Evolutionary conservation across 371 early-diverging fungal species (phyloP), one percentile per base, ranked within the genome.

Genomic region (Syncephalastrum sp.): DNA sequence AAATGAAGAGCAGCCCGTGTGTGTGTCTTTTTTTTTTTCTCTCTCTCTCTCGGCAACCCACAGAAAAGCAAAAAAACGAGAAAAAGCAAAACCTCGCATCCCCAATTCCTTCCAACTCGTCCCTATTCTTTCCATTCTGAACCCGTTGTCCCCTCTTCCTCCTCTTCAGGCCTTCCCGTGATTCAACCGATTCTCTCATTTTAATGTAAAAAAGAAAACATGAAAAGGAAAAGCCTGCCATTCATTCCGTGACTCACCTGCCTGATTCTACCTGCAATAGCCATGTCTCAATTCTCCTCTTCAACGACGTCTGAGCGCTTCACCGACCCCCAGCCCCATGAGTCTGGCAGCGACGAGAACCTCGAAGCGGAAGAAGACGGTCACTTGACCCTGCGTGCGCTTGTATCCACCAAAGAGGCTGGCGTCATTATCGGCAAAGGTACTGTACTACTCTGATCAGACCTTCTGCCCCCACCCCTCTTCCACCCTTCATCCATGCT

Each of bases 371-470:
- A 54, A 33, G 64, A 49, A 24, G 66, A 66, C 19, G 72, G 59
- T 43, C 63, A 65, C 45, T 73, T 93, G 43, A 88, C 90, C 23
- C 76, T 94, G 60, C 89, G 95, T 47, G 87, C 92, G 17, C 77
- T 94, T 8, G 90, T 95, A 15, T 81, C 90, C n/a, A 89, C 94
- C 65, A 92, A 91, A 71, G 97, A 96, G 72, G 96, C 97, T 27
- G 96, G 91, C 60, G 87, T 96, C 47, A 88, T 97, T 57, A 97
- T 97, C 64, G 97, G 97, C 49, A 92, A 91, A 77, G 64, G 64
- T 64, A 27, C 27, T 5, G 7, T 27, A 4, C 4, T 27, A 27
- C 7, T 0, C 27, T 5, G 7, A 27, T 27, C 7, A 27, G 27
- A 27, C 5, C 4, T 27, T 27, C 2, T 4, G 5, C 4, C 5